phyloP scores from a whole-genome alignment of 768 basidiomycete genomes.

The Terana coerulea region DNA sequence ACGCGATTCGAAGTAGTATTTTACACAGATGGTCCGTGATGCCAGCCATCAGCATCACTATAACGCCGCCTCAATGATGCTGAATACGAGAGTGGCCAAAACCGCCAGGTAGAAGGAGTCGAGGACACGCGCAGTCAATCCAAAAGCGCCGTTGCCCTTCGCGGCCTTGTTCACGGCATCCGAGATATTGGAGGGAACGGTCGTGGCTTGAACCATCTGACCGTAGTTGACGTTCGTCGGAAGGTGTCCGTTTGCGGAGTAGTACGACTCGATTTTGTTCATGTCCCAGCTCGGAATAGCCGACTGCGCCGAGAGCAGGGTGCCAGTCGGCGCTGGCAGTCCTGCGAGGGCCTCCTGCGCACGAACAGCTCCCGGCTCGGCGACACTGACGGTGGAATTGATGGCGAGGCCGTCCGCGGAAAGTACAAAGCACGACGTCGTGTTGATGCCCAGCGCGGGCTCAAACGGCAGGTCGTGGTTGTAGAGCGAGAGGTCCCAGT shows the following conservation, averaged over 20 bases:
- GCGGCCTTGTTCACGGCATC: slow-evolving; percentile 1
- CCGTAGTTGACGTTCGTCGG: slow-evolving; percentile 12
- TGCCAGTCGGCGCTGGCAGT: slow-evolving; percentile 5
- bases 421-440: slow-evolving; percentile 4
- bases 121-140: no score
- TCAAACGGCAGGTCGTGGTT: not conserved
- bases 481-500: not conserved
- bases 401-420: not conserved
- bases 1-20: no score
- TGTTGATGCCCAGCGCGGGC: slow-evolving; percentile 3
- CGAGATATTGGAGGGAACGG: not conserved
- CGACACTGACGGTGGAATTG: not conserved
- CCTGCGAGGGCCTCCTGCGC: not conserved
- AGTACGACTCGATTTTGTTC: slow-evolving; percentile 11
- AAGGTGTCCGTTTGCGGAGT: slow-evolving; percentile 9
- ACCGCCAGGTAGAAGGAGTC: no score
- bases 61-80: no score
- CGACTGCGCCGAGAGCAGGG: slow-evolving; percentile 2
- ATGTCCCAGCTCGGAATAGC: slow-evolving; percentile 11
- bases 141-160: not conserved
- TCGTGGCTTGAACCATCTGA: slow-evolving; percentile 9
- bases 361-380: not conserved
- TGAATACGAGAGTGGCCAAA: no score
- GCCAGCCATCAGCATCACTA: no score
- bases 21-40: no score